Conservation (phyloP, 495 filamentous ascomycete genomes). For the Talaromyces nanjingensis region DNA sequence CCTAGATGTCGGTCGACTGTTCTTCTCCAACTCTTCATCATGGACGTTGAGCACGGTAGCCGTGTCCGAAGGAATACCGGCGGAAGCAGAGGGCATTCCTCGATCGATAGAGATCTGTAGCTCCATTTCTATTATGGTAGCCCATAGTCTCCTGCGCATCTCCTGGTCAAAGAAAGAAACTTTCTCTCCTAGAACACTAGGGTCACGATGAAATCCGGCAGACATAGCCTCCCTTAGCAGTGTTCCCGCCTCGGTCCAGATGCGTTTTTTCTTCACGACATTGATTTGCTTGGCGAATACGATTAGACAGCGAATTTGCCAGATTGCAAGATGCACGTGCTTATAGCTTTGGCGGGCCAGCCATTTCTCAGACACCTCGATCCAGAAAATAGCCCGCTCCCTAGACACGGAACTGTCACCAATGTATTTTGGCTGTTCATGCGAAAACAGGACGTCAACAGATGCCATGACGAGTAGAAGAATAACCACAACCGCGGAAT, state of each 20-base stretch:
- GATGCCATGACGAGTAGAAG: conserved; percentile 29
- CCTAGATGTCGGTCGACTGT: conserved; percentile 11
- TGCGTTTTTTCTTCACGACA: conserved; percentile 41
- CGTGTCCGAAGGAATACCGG: conserved; percentile 43
- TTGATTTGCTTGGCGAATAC: conserved; percentile 43
- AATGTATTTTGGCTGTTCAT: conserved; percentile 30
- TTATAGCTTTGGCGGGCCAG: conserved; percentile 31
- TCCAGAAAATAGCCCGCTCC: conserved; percentile 29
- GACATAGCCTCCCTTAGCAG: conserved; percentile 43
- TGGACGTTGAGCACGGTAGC: conserved; percentile 40
- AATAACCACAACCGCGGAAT: conserved; percentile 22
- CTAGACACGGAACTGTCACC: conserved; percentile 30
- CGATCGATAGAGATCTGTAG: conserved; percentile 46
- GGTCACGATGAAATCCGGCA: conserved; percentile 51
- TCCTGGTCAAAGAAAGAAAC: conserved; percentile 44
- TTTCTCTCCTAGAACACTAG: conserved; percentile 27
- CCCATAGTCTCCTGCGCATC: conserved; percentile 49
- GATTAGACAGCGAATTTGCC: conserved; percentile 45
- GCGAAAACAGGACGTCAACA: conserved; percentile 27
- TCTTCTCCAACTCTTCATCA: conserved; percentile 38
- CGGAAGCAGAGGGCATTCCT: conserved; percentile 45
- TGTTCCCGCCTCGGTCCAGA: conserved; percentile 44
- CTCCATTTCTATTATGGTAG: conserved; percentile 46
- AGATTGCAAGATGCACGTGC: conserved; percentile 34
- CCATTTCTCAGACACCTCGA: conserved; percentile 29